A percentile compares a stretch with the other conserved stretches of the same genome.
These are phyloP conservation scores for Lactarius psammicola DNA, from an alignment of 768 basidiomycete genomes.

Conservation along the genomic window DNA sequence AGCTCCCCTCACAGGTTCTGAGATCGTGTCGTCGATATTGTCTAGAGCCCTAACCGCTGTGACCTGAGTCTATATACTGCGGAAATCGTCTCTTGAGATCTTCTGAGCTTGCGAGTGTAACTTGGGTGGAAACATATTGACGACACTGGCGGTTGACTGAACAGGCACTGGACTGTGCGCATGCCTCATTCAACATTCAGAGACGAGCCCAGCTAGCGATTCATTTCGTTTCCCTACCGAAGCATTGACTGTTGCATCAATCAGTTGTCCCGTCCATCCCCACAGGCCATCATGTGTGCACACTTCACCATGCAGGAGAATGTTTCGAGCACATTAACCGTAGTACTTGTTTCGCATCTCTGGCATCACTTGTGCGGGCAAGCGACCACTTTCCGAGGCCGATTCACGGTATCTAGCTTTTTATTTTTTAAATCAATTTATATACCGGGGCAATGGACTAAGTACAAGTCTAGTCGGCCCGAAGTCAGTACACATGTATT, in stretches of 20 bases:
- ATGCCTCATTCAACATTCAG: not conserved
- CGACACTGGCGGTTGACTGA: not conserved
- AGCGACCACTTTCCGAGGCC: not conserved
- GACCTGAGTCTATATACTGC: not conserved
- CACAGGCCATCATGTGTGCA: not conserved
- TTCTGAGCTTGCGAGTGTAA: not conserved
- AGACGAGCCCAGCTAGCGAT: not conserved
- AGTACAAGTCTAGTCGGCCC: no score
- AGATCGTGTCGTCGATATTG: not conserved
- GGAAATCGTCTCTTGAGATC: not conserved
- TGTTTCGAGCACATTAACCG: not conserved
- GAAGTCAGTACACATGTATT: no score
- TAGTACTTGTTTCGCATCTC: no score
- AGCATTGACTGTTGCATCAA: not conserved
- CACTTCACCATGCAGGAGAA: not conserved
- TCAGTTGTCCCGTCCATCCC: not conserved
- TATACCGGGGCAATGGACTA: no score
- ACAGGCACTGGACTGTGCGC: not conserved
- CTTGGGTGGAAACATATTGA: not conserved
- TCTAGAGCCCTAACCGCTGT: not conserved
- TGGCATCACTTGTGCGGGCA: not conserved
- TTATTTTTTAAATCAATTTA: no score
- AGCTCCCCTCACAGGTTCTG: not conserved
- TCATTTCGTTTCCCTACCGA: not conserved
- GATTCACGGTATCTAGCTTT: no score